Percentiles rank a stretch among this genome's conserved stretches.
Evolutionary conservation across 306 rosid genomes (phyloP).

Genomic region (Castanopsis chinensis): DNA sequence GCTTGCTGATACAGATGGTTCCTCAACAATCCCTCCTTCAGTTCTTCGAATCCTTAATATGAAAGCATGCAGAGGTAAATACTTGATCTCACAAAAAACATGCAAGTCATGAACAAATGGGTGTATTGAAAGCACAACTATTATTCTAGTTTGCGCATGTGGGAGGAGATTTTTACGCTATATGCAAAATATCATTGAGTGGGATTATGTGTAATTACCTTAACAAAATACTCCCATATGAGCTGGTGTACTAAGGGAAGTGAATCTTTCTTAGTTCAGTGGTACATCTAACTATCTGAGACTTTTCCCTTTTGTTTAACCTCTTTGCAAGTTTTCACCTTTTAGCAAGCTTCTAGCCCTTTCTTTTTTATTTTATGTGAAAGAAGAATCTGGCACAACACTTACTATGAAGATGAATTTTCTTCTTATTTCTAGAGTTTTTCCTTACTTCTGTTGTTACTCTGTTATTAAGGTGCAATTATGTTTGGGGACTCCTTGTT

Average conservation of each 20-base stretch:
- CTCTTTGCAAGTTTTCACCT: not conserved
- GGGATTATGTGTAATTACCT: not conserved
- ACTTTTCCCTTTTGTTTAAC: not conserved
- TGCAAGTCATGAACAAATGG: not conserved
- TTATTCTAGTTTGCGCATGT: slow-evolving; percentile 5
- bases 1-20: slow-evolving; percentile 95
- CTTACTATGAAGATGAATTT: not conserved
- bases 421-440: not conserved
- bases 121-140: slow-evolving; percentile 1
- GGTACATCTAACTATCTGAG: not conserved
- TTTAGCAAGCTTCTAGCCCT: not conserved
- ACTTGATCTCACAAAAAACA: slow-evolving; percentile 3
- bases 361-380: not conserved
- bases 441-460: slow-evolving; percentile 4
- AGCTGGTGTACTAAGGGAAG: not conserved
- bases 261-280: not conserved
- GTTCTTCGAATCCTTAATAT: slow-evolving; percentile 79
- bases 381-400: not conserved
- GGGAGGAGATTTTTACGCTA: not conserved
- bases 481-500: slow-evolving; percentile 97
- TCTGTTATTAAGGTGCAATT: slow-evolving; percentile 71
- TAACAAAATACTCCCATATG: not conserved
- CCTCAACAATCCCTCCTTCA: slow-evolving; percentile 82
- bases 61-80: slow-evolving; percentile 92
- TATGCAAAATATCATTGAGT: not conserved